Conservation (phyloP, 768 basidiomycete species). For the Leucocoprinus sp. region DNA sequence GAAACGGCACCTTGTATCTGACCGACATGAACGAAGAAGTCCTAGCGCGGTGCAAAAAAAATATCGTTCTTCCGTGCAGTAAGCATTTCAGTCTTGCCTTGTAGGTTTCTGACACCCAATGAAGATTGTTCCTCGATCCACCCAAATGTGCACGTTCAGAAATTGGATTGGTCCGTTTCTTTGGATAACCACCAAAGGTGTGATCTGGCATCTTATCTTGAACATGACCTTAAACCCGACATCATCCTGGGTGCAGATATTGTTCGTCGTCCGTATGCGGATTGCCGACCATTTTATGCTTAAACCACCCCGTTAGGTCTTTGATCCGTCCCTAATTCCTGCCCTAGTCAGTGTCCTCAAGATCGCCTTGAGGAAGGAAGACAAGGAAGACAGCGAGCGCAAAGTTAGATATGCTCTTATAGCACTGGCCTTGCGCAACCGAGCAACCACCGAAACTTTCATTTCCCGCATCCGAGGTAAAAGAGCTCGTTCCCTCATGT, state of each 20-base stretch:
- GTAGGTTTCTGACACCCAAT: not conserved
- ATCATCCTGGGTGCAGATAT: constrained; percentile 70
- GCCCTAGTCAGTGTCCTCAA: constrained; percentile 43
- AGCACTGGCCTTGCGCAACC: constrained; percentile 51
- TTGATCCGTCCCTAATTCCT: constrained; percentile 54
- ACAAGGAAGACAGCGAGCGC: constrained; percentile 13
- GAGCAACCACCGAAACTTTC: constrained; percentile 42
- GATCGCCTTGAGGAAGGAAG: constrained; percentile 26
- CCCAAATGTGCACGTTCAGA: constrained; percentile 31
- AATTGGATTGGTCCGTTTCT: constrained; percentile 65
- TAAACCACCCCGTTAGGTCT: constrained; percentile 38
- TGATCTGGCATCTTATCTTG: constrained; percentile 26
- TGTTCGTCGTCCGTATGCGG: constrained; percentile 18
- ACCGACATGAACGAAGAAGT: constrained; percentile 64
- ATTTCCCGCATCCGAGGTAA: constrained; percentile 26
- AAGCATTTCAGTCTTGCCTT: constrained; percentile 26
- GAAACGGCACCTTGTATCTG: constrained; percentile 27
- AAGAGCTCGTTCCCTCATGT: not conserved
- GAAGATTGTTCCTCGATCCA: constrained; percentile 53
- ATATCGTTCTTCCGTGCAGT: constrained; percentile 64
- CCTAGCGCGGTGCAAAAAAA: constrained; percentile 49
- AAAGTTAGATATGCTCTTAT: constrained; percentile 30
- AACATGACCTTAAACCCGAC: constrained; percentile 38
- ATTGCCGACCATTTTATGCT: not conserved
- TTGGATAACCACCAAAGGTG: constrained; percentile 23